Evolutionary conservation across 371 early-diverging fungal species (phyloP), one percentile per base, ranked within the genome.

Genomic region (Mucor sp.): DNA sequence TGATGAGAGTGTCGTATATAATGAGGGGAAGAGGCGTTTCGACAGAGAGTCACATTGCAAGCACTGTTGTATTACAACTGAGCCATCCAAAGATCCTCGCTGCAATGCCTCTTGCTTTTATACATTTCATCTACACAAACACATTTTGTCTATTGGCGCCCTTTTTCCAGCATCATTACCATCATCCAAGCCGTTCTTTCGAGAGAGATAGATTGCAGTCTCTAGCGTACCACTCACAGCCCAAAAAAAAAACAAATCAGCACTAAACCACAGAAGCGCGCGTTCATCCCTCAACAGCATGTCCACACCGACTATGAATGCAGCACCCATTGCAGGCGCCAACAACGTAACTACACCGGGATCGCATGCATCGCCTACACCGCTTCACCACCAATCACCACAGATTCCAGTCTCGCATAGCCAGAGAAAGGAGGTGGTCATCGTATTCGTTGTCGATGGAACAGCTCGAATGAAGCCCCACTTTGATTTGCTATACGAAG

Each of bases 331-430:
- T 4, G 32, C 63, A 55, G 62, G 44, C 27, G 47, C 41, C 4
- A 70, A 43, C 30, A 60, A 60, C 14, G 76, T 78, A 23, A 69
- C 75, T 5, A 81, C 79, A 25, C 79, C 78, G n/a, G 78, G 72
- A 12, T 76, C 81, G 4, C 74, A 74, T 23, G 25, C 69, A 48
- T 77, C 79, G 9, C 82, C 82, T 11, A 67, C 80, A 77, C 69
- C 76, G 93, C 69, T 91, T 91, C 87, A 96, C 91, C 62, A 98
- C 95, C 77, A 96, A 93, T 30, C 92, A 93, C 68, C 99, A 94
- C 83, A 80, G 47, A 67, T 73, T 43, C 74, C 62, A 15, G 59
- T 69, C 5, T 60, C 80, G 43, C 72, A 77, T 32, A 78, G 75
- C 47, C 85, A 81, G 19, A 72, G 85, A 55, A 79, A 76, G 62